These are phyloP conservation scores for Saccharomycopsis javanensis DNA, from an alignment of 805 yeast genomes.

Conservation along the genomic window DNA sequence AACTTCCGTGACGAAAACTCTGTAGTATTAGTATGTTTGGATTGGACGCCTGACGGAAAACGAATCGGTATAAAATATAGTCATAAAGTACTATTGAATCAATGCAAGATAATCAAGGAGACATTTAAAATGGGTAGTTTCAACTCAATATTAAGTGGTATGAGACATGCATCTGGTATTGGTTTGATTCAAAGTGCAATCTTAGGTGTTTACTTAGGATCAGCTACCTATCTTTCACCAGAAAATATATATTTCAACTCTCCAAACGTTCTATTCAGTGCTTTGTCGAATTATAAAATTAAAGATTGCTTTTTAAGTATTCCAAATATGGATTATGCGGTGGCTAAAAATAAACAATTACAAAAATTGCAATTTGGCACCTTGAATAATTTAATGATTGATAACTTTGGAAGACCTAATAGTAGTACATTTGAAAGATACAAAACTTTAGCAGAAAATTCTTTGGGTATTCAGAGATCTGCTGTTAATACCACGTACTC, in stretches of 20 bases:
- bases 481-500: slow-evolving; percentile 71
- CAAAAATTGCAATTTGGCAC: slow-evolving; percentile 51
- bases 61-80: slow-evolving; percentile 43
- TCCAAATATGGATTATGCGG: slow-evolving; percentile 71
- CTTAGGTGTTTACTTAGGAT: slow-evolving; percentile 78
- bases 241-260: slow-evolving; percentile 68
- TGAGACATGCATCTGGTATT: slow-evolving; percentile 70
- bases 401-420: slow-evolving; percentile 68
- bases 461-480: slow-evolving; percentile 49
- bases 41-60: slow-evolving; percentile 63
- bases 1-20: slow-evolving; percentile 34
- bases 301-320: slow-evolving; percentile 80
- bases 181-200: slow-evolving; percentile 84
- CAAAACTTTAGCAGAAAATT: slow-evolving; percentile 50
- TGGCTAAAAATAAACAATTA: slow-evolving; percentile 43
- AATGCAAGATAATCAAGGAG: slow-evolving; percentile 84
- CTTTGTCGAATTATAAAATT: slow-evolving; percentile 66
- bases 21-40: slow-evolving; percentile 54
- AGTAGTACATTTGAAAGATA: slow-evolving; percentile 47
- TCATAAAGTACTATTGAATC: slow-evolving; percentile 57
- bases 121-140: slow-evolving; percentile 74
- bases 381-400: slow-evolving; percentile 75
- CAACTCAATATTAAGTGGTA: slow-evolving; percentile 75
- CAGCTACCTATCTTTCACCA: slow-evolving; percentile 71
- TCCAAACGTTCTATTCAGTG: slow-evolving; percentile 61